Conservation (phyloP, 495 filamentous ascomycete genomes). For the Penicillium roqueforti region DNA sequence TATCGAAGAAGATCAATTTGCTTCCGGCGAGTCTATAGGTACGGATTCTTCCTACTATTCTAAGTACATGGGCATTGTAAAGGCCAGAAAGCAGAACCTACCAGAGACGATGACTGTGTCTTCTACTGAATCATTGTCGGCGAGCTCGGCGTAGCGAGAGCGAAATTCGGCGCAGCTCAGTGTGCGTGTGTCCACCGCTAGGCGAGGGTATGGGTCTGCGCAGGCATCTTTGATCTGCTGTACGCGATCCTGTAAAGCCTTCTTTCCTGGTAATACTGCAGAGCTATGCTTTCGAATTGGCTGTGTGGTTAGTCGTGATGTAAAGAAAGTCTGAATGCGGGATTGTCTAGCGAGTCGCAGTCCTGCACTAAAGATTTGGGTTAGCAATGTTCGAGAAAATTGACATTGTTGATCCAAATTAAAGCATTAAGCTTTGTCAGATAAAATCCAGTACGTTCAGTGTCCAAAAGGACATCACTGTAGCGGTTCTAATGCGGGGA, state of each 20-base stretch:
- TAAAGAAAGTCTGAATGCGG: slow-evolving; percentile 7
- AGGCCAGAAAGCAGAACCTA: slow-evolving; percentile 36
- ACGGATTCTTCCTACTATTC: slow-evolving; percentile 61
- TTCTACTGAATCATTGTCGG: slow-evolving; percentile 45
- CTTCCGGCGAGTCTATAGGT: slow-evolving; percentile 55
- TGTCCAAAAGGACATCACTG: slow-evolving; percentile 62
- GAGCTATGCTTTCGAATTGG: slow-evolving; percentile 27
- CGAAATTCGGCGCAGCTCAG: slow-evolving; percentile 39
- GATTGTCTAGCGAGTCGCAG: slow-evolving; percentile 7
- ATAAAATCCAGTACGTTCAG: slow-evolving; percentile 39
- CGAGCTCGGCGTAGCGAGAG: slow-evolving; percentile 35
- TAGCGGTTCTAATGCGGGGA: slow-evolving; percentile 79
- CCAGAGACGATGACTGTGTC: slow-evolving; percentile 41
- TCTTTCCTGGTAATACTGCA: slow-evolving; percentile 31
- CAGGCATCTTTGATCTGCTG: slow-evolving; percentile 44
- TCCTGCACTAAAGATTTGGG: slow-evolving; percentile 28
- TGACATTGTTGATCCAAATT: slow-evolving; percentile 9
- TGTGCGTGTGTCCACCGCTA: slow-evolving; percentile 26
- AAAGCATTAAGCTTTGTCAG: slow-evolving; percentile 14
- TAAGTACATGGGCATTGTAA: slow-evolving; percentile 40
- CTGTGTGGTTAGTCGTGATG: slow-evolving; percentile 22
- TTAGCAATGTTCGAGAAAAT: slow-evolving; percentile 16
- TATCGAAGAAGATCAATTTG: slow-evolving; percentile 80
- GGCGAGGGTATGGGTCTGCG: slow-evolving; percentile 51
- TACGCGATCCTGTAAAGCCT: slow-evolving; percentile 46